Conservation (phyloP, 2,329 filamentous ascomycete species). For the Ophiostoma novo-ulmi region DNA sequence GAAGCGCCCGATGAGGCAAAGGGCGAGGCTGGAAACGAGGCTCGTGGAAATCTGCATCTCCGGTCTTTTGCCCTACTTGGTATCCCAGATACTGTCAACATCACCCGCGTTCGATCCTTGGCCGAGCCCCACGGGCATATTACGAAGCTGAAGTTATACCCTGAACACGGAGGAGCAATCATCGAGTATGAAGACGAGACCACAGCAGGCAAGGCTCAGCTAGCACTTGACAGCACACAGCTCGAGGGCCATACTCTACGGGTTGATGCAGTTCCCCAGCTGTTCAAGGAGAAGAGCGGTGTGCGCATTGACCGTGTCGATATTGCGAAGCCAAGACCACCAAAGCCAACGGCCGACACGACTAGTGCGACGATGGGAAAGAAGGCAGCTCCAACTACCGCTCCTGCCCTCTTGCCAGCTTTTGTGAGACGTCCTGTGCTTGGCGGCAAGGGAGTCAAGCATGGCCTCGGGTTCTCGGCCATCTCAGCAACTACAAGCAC, state of each 20-base stretch:
- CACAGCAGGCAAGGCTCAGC: slow-evolving; percentile 66
- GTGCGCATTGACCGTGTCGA: slow-evolving; percentile 41
- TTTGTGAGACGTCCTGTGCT: slow-evolving; percentile 40
- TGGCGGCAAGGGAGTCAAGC: slow-evolving; percentile 40
- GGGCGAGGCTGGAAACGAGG: slow-evolving; percentile 24
- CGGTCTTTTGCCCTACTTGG: slow-evolving; percentile 73
- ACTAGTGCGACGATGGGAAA: slow-evolving; percentile 30
- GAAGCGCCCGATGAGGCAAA: slow-evolving; percentile 39
- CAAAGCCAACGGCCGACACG: slow-evolving; percentile 31
- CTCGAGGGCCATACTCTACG: slow-evolving; percentile 49
- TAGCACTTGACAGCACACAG: slow-evolving; percentile 52
- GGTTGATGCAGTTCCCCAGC: slow-evolving; percentile 50
- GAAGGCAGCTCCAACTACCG: slow-evolving; percentile 21
- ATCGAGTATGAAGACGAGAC: slow-evolving; percentile 71
- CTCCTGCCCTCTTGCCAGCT: not conserved
- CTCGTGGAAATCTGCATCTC: slow-evolving; percentile 25
- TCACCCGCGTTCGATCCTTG: slow-evolving; percentile 70
- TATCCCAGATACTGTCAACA: slow-evolving; percentile 87
- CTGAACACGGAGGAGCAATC: slow-evolving; percentile 77
- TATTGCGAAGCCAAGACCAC: slow-evolving; percentile 32
- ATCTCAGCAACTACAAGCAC: slow-evolving; percentile 30
- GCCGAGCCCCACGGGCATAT: slow-evolving; percentile 64
- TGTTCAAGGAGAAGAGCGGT: slow-evolving; percentile 49
- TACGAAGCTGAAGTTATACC: slow-evolving; percentile 71
- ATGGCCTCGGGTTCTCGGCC: slow-evolving; percentile 41